Conservation (phyloP, 2,329 filamentous ascomycete genomes). For the Fusarium albosuccineum region DNA sequence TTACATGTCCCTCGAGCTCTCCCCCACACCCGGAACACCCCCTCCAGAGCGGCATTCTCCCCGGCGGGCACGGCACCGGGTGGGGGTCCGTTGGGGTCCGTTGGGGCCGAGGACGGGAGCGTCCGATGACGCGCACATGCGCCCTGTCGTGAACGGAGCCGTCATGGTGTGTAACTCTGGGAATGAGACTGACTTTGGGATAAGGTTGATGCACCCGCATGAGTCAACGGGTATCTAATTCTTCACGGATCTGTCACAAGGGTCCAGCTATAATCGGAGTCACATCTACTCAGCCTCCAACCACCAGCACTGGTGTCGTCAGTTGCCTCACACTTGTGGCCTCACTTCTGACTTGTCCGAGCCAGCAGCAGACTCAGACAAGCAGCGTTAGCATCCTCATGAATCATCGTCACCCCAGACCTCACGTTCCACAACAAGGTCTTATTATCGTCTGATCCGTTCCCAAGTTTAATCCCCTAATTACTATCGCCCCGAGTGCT, state of each 20-base stretch:
- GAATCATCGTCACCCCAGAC: neutral
- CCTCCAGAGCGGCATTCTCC: conserved; percentile 30
- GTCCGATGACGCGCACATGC: conserved; percentile 41
- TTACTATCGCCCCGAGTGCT: conserved; percentile 26
- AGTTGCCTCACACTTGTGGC: too few relatives aligned
- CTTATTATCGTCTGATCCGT: conserved; percentile 26
- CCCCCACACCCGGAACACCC: conserved; percentile 24
- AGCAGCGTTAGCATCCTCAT: neutral
- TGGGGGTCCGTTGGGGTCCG: conserved; percentile 18
- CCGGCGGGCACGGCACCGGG: conserved; percentile 28
- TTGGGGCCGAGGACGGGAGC: conserved; percentile 14
- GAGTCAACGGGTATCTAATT: too few relatives aligned
- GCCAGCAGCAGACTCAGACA: neutral
- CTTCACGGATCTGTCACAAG: too few relatives aligned
- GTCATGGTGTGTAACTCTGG: conserved; percentile 5
- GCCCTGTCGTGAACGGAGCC: conserved; percentile 1
- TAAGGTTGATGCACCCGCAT: neutral
- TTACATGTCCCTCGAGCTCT: neutral
- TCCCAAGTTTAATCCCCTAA: conserved; percentile 10
- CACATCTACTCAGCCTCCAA: too few relatives aligned
- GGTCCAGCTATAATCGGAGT: too few relatives aligned
- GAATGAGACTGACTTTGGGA: neutral
- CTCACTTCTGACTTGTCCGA: too few relatives aligned
- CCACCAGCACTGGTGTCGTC: too few relatives aligned
- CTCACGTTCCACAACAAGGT: conserved; percentile 25